phyloP scores from a whole-genome alignment of 768 basidiomycete genomes.

The Rhizopogon sp. region DNA sequence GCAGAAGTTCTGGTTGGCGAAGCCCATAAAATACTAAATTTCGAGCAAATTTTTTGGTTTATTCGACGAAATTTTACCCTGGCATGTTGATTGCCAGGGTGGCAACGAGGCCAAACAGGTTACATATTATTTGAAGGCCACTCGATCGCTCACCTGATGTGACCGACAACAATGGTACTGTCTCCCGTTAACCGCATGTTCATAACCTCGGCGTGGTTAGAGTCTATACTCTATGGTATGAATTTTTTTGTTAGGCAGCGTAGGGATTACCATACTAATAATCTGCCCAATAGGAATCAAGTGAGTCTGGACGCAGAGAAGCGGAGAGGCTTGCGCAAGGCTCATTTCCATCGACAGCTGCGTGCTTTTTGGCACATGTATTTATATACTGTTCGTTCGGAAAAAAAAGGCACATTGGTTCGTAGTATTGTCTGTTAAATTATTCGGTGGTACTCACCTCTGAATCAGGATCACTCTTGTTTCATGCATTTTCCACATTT shows the following conservation, averaged over 20 bases:
- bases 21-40: no score
- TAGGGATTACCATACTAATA: neutral
- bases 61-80: no score
- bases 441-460: neutral
- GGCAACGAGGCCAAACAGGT: no score
- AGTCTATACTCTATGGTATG: slow-evolving; percentile 3
- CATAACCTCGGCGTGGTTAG: slow-evolving; percentile 1
- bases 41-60: no score
- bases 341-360: neutral
- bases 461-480: neutral
- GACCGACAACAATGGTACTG: neutral
- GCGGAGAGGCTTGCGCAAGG: neutral
- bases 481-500: slow-evolving; percentile 3
- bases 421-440: neutral
- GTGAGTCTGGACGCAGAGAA: neutral
- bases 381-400: neutral
- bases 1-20: no score
- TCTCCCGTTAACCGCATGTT: neutral
- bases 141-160: no score
- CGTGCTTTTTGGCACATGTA: slow-evolving; percentile 2
- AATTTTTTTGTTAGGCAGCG: neutral
- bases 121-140: no score
- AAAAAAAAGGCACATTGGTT: neutral
- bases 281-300: neutral
- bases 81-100: no score